Percentiles rank a stretch among this genome's conserved stretches.
Conservation (phyloP, 176 grass and related monocot genomes). For the Oropetium thomaeum region DNA sequence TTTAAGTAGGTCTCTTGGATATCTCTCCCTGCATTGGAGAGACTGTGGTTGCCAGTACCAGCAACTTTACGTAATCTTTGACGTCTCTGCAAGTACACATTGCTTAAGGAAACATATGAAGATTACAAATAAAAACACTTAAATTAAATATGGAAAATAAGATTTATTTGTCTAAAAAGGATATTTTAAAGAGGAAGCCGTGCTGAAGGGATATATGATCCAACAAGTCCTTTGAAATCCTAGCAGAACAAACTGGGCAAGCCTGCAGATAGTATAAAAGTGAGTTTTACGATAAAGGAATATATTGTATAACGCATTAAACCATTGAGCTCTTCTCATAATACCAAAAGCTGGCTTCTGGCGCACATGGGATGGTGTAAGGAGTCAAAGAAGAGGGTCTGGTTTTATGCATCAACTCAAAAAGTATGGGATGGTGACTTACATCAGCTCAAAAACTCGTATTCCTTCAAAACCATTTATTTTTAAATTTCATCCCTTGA, state of each 20-base stretch:
- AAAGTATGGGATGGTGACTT: neutral
- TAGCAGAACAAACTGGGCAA: slow-evolving; percentile 48
- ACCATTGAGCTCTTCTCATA: too few species aligned
- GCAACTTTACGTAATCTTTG: slow-evolving; percentile 33
- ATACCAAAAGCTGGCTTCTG: neutral
- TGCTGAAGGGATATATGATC: slow-evolving; percentile 52
- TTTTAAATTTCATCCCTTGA: too few species aligned
- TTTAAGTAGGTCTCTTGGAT: slow-evolving; percentile 52
- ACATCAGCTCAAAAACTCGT: too few species aligned
- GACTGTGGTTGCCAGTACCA: slow-evolving; percentile 32
- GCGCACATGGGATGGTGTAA: neutral
- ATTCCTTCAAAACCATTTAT: too few species aligned
- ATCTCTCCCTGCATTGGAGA: slow-evolving; percentile 40
- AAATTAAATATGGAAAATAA: neutral
- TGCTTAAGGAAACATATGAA: slow-evolving; percentile 34
- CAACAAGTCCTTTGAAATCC: slow-evolving; percentile 45
- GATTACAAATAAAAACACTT: neutral
- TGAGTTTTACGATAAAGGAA: neutral
- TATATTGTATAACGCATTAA: neutral
- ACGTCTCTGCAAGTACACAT: slow-evolving; percentile 37
- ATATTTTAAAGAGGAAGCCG: slow-evolving; percentile 50
- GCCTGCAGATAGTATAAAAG: slow-evolving; percentile 28
- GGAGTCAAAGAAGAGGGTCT: neutral
- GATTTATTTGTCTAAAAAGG: slow-evolving; percentile 30
- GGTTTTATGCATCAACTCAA: neutral